These are phyloP conservation scores for Fraxinus quadrangulata DNA, from an alignment of 257 asterid genomes.

Conservation along the genomic window DNA sequence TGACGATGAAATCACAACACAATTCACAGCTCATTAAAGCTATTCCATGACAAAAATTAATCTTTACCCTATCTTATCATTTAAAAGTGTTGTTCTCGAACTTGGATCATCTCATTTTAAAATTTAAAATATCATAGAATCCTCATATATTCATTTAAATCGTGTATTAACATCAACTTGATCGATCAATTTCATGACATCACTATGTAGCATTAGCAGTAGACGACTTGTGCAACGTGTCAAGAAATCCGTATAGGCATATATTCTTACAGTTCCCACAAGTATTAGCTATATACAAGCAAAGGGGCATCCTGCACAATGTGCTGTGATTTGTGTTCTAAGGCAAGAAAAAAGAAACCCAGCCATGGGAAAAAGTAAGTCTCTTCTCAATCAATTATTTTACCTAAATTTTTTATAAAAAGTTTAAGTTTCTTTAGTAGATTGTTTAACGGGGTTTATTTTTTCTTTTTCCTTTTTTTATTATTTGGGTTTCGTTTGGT, in stretches of 20 bases:
- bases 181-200: not conserved
- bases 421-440: not conserved
- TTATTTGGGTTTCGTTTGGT: too few relatives aligned
- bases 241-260: not conserved
- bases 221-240: not conserved
- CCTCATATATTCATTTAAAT: too few relatives aligned
- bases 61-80: not conserved
- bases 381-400: not conserved
- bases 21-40: not conserved
- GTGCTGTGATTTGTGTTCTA: not conserved
- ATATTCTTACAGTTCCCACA: not conserved
- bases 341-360: not conserved
- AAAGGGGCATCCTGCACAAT: not conserved
- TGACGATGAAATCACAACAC: not conserved
- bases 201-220: not conserved
- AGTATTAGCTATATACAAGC: not conserved
- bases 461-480: too few relatives aligned
- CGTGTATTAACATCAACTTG: not conserved
- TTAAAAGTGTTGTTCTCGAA: not conserved
- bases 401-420: not conserved
- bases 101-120: not conserved
- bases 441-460: not conserved
- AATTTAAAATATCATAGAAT: not conserved
- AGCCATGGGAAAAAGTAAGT: conserved; percentile 27
- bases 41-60: not conserved